phyloP scores from a whole-genome alignment of 495 filamentous ascomycete species.

The Tuber microsphaerosporum region DNA sequence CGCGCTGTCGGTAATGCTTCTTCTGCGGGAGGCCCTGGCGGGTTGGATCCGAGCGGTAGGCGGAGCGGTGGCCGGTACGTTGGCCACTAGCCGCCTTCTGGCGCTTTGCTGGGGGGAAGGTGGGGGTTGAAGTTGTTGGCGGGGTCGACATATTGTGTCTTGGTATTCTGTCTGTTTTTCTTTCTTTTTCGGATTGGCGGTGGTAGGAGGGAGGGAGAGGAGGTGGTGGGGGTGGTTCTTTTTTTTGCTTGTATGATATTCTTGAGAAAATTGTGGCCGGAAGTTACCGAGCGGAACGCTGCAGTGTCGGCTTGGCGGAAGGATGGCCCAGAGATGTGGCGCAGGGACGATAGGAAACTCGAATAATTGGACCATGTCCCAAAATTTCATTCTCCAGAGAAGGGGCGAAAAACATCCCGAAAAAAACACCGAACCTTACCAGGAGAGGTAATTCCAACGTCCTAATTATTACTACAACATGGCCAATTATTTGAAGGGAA shows the following conservation, averaged over 20 bases:
- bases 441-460: too few relatives aligned
- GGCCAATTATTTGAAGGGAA: too few relatives aligned
- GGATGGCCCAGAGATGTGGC: too few relatives aligned
- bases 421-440: too few relatives aligned
- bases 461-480: too few relatives aligned
- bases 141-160: background rate
- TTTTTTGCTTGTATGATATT: background rate
- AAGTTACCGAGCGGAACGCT: too few relatives aligned
- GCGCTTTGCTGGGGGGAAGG: slow-evolving; percentile 32
- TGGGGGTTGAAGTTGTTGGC: slow-evolving; percentile 12
- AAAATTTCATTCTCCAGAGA: too few relatives aligned
- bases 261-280: too few relatives aligned
- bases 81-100: slow-evolving; percentile 29
- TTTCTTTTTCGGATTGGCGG: background rate
- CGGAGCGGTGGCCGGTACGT: slow-evolving; percentile 35
- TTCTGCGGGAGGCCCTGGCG: slow-evolving; percentile 65
- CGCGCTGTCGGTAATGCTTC: slow-evolving; percentile 90
- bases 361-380: too few relatives aligned
- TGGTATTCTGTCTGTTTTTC: background rate
- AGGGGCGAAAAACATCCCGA: too few relatives aligned
- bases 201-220: background rate
- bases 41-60: slow-evolving; percentile 29
- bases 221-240: background rate
- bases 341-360: too few relatives aligned
- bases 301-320: too few relatives aligned